Evolutionary conservation across 495 filamentous ascomycete genomes (phyloP), one percentile per base, ranked within the genome.

Genomic region (Corynascus novoguineensis): DNA sequence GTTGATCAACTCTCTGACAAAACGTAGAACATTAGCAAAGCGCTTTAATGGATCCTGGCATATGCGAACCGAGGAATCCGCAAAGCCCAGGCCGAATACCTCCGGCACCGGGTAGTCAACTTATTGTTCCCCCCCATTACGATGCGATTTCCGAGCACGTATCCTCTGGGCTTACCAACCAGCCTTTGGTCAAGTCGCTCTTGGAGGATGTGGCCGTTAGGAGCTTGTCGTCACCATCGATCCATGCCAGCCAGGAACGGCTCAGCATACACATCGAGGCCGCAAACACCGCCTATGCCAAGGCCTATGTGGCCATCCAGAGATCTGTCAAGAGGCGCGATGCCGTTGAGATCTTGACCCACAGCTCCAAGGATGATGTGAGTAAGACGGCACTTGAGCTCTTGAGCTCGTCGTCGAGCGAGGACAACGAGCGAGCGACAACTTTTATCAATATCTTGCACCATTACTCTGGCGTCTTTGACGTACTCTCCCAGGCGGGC

Each of bases 381-480:
- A 48, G 53, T 6, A 19, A 50, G 40, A 47, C 53, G 2, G 58
- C 58, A 2, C 47, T 60, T 24, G 47, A 49, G 15, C 53, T 60
- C 8, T 57, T 50, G 21, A 42, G 19, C 17, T 29, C 54, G 2
- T 49, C 52, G 6, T 31, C 37, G 38, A 22, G 12, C 19, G 37
- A 42, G 8, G 52, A 51, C 10, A 60, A 57, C 31, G 29, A 35
- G 12, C 34, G 28, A 5, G 41, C 31, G 21, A 52, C 58, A 8
- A 17, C 25, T 11, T 55, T 60, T 8, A 35, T 60, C 24, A 53
- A 60, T 34, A 40, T 49, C 40, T n/a, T 60, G 22, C 58, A 56
- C 29, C 53, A 60, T 14, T 60, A 60, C 25, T 48, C 42, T 19
- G 59, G 59, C 25, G 59, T 58, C 4, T 61, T 61, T 41, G 54